Conservation (phyloP, 73 alveolate genomes). For the Paramecium octaurelia region DNA sequence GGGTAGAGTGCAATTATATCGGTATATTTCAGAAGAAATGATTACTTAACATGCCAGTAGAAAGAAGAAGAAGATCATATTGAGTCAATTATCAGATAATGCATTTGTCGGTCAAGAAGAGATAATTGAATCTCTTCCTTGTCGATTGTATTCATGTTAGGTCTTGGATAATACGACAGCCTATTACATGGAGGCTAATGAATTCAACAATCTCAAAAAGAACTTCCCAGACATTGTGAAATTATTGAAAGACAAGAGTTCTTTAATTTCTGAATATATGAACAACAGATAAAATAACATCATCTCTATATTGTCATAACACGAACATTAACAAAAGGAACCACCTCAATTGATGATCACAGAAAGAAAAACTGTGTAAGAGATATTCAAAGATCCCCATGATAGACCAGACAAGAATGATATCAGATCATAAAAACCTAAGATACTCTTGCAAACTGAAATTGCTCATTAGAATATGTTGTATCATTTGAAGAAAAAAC, state of each 20-base stretch:
- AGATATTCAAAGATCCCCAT: not conserved
- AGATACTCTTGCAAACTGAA: not conserved
- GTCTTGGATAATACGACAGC: slow-evolving; percentile 6
- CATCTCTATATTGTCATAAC: not conserved
- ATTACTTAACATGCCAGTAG: not conserved
- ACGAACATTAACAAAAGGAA: not conserved
- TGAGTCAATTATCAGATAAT: slow-evolving; percentile 49
- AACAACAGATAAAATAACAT: not conserved
- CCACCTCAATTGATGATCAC: not conserved
- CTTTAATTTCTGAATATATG: not conserved
- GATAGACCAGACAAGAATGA: slow-evolving; percentile 42
- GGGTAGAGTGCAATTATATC: slow-evolving; percentile 19
- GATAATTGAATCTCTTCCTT: not conserved
- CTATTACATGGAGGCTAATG: slow-evolving; percentile 10
- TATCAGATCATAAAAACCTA: slow-evolving; percentile 15
- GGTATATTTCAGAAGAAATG: not conserved
- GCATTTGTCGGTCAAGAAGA: slow-evolving; percentile 36
- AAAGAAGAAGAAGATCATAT: not conserved
- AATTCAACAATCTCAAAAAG: not conserved
- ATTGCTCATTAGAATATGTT: not conserved
- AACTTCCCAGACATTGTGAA: slow-evolving; percentile 17
- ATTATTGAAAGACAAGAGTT: not conserved
- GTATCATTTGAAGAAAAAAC: not conserved
- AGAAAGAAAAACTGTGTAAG: slow-evolving; percentile 33
- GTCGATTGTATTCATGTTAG: not conserved